Evolutionary conservation across 2,329 filamentous ascomycete species (phyloP).

Genomic region (Chaetomium globosum): DNA sequence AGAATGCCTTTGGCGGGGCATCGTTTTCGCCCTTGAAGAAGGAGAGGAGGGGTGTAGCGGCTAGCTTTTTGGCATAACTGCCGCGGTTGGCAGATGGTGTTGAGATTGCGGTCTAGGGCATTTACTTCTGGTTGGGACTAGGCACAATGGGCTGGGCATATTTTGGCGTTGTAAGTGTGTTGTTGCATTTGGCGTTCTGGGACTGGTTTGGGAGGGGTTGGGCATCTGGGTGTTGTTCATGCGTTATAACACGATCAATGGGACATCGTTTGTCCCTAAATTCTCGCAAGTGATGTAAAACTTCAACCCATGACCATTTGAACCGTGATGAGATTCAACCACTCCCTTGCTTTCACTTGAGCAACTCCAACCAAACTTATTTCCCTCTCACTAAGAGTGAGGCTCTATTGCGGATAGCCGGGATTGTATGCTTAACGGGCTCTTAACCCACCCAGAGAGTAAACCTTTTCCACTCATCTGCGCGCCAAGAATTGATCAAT

Average conservation of each 20-base stretch:
- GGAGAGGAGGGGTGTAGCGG: conserved; percentile 63
- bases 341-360: not conserved
- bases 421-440: not conserved
- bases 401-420: not conserved
- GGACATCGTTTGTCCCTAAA: not conserved
- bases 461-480: not conserved
- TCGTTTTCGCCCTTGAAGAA: conserved; percentile 74
- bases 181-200: conserved; percentile 19
- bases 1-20: conserved; percentile 54
- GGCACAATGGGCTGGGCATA: conserved; percentile 5
- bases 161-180: conserved; percentile 16
- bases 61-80: conserved; percentile 60
- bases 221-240: not conserved
- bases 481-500: conserved; percentile 1
- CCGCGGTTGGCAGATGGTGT: not conserved
- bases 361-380: not conserved
- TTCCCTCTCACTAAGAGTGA: too few relatives aligned
- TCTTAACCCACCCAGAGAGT: not conserved
- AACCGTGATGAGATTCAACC: not conserved
- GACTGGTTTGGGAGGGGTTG: conserved; percentile 1
- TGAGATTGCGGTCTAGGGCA: conserved; percentile 7
- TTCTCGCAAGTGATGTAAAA: not conserved
- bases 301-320: not conserved
- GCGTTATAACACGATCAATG: conserved; percentile 5
- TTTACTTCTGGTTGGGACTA: not conserved